phyloP scores from a whole-genome alignment of 129 eudicot genomes.

The Solidago caesia region DNA sequence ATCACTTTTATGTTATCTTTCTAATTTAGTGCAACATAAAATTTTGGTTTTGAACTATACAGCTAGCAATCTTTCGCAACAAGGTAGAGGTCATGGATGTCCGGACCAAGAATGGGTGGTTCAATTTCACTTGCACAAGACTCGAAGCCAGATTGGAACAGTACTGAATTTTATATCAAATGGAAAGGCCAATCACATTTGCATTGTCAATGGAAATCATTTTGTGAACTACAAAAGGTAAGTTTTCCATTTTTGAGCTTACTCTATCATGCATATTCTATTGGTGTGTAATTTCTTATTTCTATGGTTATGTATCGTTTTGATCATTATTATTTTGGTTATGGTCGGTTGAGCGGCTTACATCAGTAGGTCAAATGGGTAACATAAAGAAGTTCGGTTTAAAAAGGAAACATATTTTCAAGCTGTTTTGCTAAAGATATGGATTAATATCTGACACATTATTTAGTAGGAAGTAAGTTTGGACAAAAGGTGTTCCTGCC shows the following conservation, averaged over 20 bases:
- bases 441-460: too few relatives aligned
- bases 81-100: too few relatives aligned
- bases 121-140: constrained; percentile 19
- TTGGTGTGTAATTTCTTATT: neutral
- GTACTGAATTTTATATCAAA: constrained; percentile 81
- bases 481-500: too few relatives aligned
- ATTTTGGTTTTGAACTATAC: too few relatives aligned
- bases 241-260: constrained; percentile 27
- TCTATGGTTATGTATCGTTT: constrained; percentile 12
- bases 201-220: constrained; percentile 95
- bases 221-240: constrained; percentile 88
- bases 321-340: constrained; percentile 22
- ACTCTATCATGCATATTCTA: neutral
- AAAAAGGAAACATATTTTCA: neutral
- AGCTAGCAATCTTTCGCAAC: too few relatives aligned
- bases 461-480: too few relatives aligned
- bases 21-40: too few relatives aligned
- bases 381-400: neutral
- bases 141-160: constrained; percentile 82
- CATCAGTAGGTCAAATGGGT: neutral
- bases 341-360: constrained; percentile 84
- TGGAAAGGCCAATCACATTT: constrained; percentile 99
- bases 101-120: too few relatives aligned
- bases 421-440: too few relatives aligned
- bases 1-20: too few relatives aligned